Conservation (phyloP, 2,329 filamentous ascomycete species). For the Neobulgaria alba region DNA sequence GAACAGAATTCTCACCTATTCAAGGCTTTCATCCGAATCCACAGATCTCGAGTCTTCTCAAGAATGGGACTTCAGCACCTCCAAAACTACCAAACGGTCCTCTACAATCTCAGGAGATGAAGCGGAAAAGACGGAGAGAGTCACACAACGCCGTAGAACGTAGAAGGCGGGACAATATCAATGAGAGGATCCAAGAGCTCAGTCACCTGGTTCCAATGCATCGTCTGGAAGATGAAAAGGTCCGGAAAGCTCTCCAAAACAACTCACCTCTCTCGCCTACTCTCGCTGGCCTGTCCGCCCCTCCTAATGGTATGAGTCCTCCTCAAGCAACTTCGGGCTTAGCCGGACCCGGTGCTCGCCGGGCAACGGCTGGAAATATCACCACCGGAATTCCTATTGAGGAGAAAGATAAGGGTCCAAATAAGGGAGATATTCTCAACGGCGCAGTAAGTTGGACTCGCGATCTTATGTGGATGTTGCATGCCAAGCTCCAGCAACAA, state of each 20-base stretch:
- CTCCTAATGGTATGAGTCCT: constrained; percentile 46
- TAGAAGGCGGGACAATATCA: constrained; percentile 93
- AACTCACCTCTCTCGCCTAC: constrained; percentile 84
- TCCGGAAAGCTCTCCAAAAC: constrained; percentile 88
- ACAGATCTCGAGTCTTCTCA: constrained; percentile 82
- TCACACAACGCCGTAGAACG: constrained; percentile 97
- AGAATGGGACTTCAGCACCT: constrained; percentile 86
- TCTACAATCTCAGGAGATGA: constrained; percentile 80
- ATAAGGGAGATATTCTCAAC: constrained; percentile 98
- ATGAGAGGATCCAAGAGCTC: constrained; percentile 94
- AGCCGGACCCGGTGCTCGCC: constrained; percentile 73
- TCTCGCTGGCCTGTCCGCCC: constrained; percentile 53
- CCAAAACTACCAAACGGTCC: constrained; percentile 59
- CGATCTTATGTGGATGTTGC: constrained; percentile 94
- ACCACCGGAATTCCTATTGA: constrained; percentile 88
- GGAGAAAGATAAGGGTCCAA: constrained; percentile 96
- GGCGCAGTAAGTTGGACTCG: constrained; percentile 95
- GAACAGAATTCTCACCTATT: constrained; percentile 79
- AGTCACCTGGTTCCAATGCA: constrained; percentile 89
- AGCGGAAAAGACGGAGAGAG: constrained; percentile 81
- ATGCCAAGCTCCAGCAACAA: constrained; percentile 82
- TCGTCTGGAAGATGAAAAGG: constrained; percentile 91
- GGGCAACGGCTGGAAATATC: constrained; percentile 72
- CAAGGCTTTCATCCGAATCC: constrained; percentile 55
- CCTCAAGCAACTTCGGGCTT: constrained; percentile 82